These are phyloP conservation scores for Lactifluus echinatus DNA, from an alignment of 768 basidiomycete species.

Conservation along the genomic window DNA sequence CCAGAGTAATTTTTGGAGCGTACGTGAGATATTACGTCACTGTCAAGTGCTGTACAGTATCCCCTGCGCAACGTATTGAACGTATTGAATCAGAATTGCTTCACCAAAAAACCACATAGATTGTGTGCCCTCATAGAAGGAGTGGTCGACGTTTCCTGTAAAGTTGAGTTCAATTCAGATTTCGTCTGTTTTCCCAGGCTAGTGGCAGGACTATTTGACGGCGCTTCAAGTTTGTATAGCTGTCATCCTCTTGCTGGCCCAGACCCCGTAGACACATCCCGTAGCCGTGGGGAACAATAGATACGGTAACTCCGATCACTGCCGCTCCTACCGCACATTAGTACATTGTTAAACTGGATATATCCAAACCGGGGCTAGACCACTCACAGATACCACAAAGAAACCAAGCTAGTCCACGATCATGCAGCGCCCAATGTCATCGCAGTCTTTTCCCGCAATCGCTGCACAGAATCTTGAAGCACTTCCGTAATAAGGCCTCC, in stretches of 20 bases:
- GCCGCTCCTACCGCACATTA: not conserved
- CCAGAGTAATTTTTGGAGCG: not conserved
- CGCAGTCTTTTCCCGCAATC: not conserved
- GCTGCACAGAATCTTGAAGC: not conserved
- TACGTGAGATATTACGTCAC: not conserved
- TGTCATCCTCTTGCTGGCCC: no score
- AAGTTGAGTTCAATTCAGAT: no score
- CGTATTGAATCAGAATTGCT: no score
- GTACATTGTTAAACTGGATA: no score
- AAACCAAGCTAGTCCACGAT: no score
- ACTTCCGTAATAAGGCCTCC: not conserved
- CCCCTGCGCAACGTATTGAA: no score
- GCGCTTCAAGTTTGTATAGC: not conserved
- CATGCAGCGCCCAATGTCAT: no score
- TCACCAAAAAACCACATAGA: no score
- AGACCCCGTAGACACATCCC: not conserved
- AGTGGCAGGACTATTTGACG: not conserved
- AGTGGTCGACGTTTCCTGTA: no score
- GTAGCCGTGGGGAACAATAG: not conserved
- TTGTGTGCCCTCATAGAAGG: no score
- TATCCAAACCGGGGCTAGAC: not conserved
- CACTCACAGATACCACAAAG: not conserved
- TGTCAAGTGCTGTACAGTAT: no score
- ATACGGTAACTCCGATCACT: not conserved
- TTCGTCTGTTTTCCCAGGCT: no score